Evolutionary conservation across 164 flowering plant genomes (phyloP).

Genomic region (Nymphaea colorata): DNA sequence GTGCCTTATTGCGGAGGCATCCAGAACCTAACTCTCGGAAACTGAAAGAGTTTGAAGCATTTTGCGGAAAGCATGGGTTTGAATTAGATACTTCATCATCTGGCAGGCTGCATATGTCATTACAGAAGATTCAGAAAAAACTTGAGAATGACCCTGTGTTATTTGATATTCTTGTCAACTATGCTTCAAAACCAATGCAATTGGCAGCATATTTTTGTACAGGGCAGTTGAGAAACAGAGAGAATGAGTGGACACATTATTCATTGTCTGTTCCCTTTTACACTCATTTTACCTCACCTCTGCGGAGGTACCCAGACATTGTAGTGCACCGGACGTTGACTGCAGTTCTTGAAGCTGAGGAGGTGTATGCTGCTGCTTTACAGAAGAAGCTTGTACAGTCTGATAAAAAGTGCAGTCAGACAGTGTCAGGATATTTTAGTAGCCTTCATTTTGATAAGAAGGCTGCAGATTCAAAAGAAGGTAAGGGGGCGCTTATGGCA

Average conservation of each 20-base stretch:
- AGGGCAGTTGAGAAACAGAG: constrained; percentile 40
- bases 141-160: constrained; percentile 59
- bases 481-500: constrained; percentile 43
- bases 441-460: constrained; percentile 45
- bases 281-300: constrained; percentile 93
- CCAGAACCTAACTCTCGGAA: constrained; percentile 76
- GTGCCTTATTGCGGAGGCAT: constrained; percentile 78
- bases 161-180: constrained; percentile 50
- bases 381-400: constrained; percentile 1
- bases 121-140: constrained; percentile 43
- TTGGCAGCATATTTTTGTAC: constrained; percentile 69
- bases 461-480: constrained; percentile 39
- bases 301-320: constrained; percentile 90
- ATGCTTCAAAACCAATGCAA: constrained; percentile 88
- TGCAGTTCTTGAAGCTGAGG: constrained; percentile 77
- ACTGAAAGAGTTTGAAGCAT: constrained; percentile 69
- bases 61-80: constrained; percentile 65
- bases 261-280: constrained; percentile 72
- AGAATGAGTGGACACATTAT: constrained; percentile 70
- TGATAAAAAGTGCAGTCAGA: not conserved
- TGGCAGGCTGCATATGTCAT: constrained; percentile 48
- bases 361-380: constrained; percentile 27
- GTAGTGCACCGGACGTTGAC: constrained; percentile 77
- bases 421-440: constrained; percentile 35
- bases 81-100: constrained; percentile 72